These are phyloP conservation scores for Mucor circinelloides DNA, from an alignment of 371 early-diverging fungal genomes.

Conservation along the genomic window DNA sequence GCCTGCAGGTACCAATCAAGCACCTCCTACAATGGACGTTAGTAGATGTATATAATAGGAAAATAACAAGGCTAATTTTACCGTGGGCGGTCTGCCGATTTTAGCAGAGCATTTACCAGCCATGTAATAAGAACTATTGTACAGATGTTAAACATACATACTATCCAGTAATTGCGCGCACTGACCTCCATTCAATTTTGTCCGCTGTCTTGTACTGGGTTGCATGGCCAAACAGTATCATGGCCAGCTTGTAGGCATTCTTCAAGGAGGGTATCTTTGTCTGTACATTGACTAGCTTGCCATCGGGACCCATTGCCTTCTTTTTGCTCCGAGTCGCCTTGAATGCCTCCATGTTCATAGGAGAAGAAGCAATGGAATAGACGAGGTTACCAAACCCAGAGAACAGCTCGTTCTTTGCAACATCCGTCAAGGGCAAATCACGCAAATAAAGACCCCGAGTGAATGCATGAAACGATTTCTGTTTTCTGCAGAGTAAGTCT, in stretches of 20 bases:
- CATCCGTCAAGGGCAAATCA: background rate
- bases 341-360: conserved; percentile 68
- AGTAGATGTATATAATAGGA: conserved; percentile 4
- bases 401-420: conserved; percentile 36
- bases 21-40: conserved; percentile 32
- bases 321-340: conserved; percentile 3
- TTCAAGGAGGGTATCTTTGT: conserved; percentile 19
- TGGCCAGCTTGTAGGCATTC: conserved; percentile 50
- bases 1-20: conserved; percentile 51
- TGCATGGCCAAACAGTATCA: conserved; percentile 38
- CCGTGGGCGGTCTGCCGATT: conserved; percentile 47
- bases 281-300: conserved; percentile 7
- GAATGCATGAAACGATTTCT: conserved; percentile 66
- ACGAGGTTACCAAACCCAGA: conserved; percentile 63
- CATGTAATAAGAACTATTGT: conserved; percentile 58
- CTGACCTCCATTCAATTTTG: conserved; percentile 48
- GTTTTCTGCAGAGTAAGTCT: background rate
- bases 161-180: background rate
- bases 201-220: conserved; percentile 37
- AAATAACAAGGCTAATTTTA: conserved; percentile 16
- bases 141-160: background rate
- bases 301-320: conserved; percentile 11
- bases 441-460: conserved; percentile 41
- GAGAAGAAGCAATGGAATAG: conserved; percentile 65
- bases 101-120: conserved; percentile 65